Percentiles rank a stretch among this genome's conserved stretches.
Conservation (phyloP, 495 filamentous ascomycete genomes). For the Neurospora pannonica region DNA sequence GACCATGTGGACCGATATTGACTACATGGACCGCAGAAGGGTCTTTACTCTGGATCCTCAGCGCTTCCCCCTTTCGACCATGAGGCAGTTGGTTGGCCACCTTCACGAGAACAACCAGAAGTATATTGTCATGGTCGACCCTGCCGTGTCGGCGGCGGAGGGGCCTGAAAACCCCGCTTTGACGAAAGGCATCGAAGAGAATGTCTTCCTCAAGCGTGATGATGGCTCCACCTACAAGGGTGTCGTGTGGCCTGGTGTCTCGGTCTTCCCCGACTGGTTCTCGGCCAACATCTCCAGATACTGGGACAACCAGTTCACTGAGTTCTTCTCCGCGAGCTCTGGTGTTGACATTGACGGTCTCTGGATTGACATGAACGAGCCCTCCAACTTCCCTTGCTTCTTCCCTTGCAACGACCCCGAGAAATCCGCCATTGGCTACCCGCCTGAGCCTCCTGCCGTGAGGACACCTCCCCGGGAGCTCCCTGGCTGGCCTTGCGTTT, state of each 20-base stretch:
- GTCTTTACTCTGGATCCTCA: conserved; percentile 70
- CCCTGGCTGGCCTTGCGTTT: conserved; percentile 61
- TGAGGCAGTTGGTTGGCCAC: conserved; percentile 61
- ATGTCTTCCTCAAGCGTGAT: conserved; percentile 53
- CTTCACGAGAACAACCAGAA: conserved; percentile 68
- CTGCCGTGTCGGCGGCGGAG: conserved; percentile 61
- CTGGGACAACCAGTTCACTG: conserved; percentile 64
- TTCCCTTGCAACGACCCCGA: conserved; percentile 64
- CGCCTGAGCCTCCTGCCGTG: conserved; percentile 57
- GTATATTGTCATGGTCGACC: conserved; percentile 84
- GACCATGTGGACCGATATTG: conserved; percentile 85
- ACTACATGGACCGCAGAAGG: conserved; percentile 61
- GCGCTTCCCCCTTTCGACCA: conserved; percentile 56
- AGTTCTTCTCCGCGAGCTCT: conserved; percentile 54
- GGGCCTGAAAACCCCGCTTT: conserved; percentile 61
- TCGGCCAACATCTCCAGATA: conserved; percentile 52
- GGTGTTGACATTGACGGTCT: conserved; percentile 79
- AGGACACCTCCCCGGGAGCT: conserved; percentile 48
- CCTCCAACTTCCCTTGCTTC: conserved; percentile 52
- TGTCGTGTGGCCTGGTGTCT: conserved; percentile 79
- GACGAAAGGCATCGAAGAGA: conserved; percentile 49
- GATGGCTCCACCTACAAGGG: conserved; percentile 65
- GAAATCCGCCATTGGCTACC: conserved; percentile 44
- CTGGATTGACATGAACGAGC: conserved; percentile 88
- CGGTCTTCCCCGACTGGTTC: conserved; percentile 83